Base-by-base conservation (phyloP, 163 green algal genomes). In the Prototheca stagnorum region DNA sequence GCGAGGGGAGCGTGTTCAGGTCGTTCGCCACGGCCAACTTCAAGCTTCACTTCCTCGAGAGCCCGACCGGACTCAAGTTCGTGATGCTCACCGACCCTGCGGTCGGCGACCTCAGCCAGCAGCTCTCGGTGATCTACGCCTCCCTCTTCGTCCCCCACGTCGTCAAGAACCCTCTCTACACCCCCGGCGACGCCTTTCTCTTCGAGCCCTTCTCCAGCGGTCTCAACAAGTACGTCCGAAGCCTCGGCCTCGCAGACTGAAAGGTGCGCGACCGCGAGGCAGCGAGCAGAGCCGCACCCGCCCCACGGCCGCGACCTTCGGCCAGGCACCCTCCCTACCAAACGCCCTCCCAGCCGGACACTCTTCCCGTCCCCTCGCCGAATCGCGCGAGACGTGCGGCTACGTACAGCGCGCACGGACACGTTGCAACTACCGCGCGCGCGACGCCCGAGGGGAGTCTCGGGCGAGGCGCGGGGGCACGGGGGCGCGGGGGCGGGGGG, bases 1-100 rank as follows among this genome's bases (percentile, higher is more conserved):
- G 78, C 3, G 56, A 86, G 19, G 70, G 70, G 19, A 88, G 77
- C 53, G 64, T 54, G 4, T 95, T 92, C 60, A 59, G 75, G 39
- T 76, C 59, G 28, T 94, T 93, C 52, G 66, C 48, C 0, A 92
- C 84, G 28, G 80, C 80, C 64, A 78, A 65, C 25, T 95, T 93
- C 63, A 93, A 94, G 48, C 67, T 94, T 25, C 88, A 92, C 52
- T 94, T 85, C 50, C 37, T 93, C 33, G 84, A 94, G 49, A 78
- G 79, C n/a, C 84, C 83, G 8, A 88, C 78, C 22, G 84, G 84
- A 35, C 62, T 93, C 35, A 93, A 92, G 76, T 69, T 92, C 53
- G 70, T 93, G 15, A 60, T 93, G 5, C 83, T 78, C 24, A 91
- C 83, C 8, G 72, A 73, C 41, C 70, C 74, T 5, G 62, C 66